A percentile compares a stretch with the other conserved stretches of the same genome.
Evolutionary conservation across 73 alveolate genomes (phyloP).

Genomic region (Durusdinium trenchii): DNA sequence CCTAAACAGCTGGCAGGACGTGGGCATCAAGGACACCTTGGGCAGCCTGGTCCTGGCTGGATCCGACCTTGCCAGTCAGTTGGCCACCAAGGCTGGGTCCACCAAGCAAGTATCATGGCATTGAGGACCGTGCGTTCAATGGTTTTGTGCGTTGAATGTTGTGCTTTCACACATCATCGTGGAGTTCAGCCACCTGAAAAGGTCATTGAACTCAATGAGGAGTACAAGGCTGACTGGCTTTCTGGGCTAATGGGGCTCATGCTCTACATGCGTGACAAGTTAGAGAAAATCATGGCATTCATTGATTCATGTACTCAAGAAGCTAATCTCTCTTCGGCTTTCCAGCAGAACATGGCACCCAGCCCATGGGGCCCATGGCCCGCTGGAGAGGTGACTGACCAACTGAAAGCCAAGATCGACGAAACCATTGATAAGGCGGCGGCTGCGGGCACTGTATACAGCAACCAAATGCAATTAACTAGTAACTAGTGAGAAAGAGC

Average conservation of each 20-base stretch:
- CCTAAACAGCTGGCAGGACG: slow-evolving; percentile 22
- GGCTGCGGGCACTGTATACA: too few species aligned
- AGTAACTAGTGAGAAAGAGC: too few species aligned
- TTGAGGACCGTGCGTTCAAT: background rate
- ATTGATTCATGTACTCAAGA: too few species aligned
- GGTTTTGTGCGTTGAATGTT: background rate
- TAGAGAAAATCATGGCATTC: too few species aligned
- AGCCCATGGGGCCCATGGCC: too few species aligned
- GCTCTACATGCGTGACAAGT: too few species aligned
- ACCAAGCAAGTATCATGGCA: background rate
- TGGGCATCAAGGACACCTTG: slow-evolving; percentile 80
- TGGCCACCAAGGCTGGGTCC: slow-evolving; percentile 22
- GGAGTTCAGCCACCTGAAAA: background rate
- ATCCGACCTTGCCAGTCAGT: slow-evolving; percentile 41
- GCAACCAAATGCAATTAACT: too few species aligned
- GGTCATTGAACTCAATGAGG: slow-evolving; percentile 10
- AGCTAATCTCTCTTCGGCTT: too few species aligned
- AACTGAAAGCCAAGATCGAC: slow-evolving; percentile 70
- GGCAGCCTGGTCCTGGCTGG: slow-evolving; percentile 57
- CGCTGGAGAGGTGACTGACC: slow-evolving; percentile 57
- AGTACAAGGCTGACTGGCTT: slow-evolving; percentile 11
- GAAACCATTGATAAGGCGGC: slow-evolving; percentile 59
- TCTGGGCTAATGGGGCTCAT: too few species aligned
- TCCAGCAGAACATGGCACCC: too few species aligned
- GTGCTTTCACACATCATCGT: background rate